Conservation (phyloP, 768 basidiomycete species). For the Suillus luteus region DNA sequence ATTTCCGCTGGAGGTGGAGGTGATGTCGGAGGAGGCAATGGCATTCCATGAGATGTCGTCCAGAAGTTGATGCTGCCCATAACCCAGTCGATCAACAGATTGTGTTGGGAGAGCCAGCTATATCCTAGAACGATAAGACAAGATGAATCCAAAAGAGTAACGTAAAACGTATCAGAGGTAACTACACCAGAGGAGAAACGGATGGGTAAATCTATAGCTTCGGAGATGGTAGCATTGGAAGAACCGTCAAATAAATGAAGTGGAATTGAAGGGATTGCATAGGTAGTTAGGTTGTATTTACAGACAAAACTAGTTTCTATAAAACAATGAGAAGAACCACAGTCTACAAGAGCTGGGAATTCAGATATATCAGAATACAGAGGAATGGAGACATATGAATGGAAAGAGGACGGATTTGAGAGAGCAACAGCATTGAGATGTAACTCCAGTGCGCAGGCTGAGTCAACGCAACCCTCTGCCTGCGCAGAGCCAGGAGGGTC, state of each 20-base stretch:
- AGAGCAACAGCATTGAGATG: too few relatives aligned
- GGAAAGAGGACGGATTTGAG: too few relatives aligned
- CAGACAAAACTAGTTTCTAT: neutral
- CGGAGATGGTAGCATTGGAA: neutral
- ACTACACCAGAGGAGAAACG: neutral
- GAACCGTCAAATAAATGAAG: neutral
- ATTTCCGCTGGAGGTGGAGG: neutral
- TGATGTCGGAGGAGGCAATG: neutral
- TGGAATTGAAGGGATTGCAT: neutral
- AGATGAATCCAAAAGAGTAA: constrained; percentile 11
- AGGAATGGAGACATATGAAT: too few relatives aligned
- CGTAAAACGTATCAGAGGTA: constrained; percentile 3
- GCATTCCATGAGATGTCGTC: neutral
- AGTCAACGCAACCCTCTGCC: too few relatives aligned
- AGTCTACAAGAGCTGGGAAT: too few relatives aligned
- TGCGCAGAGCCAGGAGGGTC: neutral
- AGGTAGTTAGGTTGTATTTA: neutral
- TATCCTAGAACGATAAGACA: constrained; percentile 11
- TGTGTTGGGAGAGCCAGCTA: constrained; percentile 11
- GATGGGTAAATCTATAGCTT: constrained; percentile 4
- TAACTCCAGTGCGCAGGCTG: too few relatives aligned
- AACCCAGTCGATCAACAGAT: neutral
- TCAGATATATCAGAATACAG: too few relatives aligned
- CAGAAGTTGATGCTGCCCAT: neutral
- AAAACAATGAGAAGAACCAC: neutral